These are phyloP conservation scores for Rhizopus sp. DNA, from an alignment of 371 early-diverging fungal genomes.

Conservation along the genomic window DNA sequence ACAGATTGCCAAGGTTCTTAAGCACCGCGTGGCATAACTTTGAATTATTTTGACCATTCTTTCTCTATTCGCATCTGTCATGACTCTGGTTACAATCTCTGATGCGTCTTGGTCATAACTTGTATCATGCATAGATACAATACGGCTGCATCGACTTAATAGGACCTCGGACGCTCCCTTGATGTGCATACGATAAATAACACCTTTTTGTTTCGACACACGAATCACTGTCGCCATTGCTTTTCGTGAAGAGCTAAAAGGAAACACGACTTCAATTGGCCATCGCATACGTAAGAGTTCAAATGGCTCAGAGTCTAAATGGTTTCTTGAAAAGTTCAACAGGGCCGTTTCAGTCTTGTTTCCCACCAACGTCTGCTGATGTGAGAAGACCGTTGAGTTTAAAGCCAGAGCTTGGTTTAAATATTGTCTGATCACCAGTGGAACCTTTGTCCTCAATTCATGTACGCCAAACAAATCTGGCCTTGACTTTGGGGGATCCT, in stretches of 20 bases:
- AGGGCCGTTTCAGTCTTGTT: slow-evolving; percentile 90
- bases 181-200: slow-evolving; percentile 62
- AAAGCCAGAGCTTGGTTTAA: slow-evolving; percentile 70
- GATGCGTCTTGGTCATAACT: slow-evolving; percentile 16
- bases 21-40: slow-evolving; percentile 64
- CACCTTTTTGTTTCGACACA: slow-evolving; percentile 21
- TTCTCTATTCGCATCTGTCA: slow-evolving; percentile 45
- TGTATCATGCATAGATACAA: slow-evolving; percentile 45
- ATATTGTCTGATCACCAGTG: slow-evolving; percentile 41
- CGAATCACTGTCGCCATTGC: slow-evolving; percentile 83
- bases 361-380: slow-evolving; percentile 62
- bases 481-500: slow-evolving; percentile 38
- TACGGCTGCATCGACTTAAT: slow-evolving; percentile 35
- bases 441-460: slow-evolving; percentile 35
- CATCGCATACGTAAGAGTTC: slow-evolving; percentile 48
- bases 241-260: slow-evolving; percentile 85
- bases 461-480: slow-evolving; percentile 42
- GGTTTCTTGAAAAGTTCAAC: slow-evolving; percentile 59
- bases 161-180: slow-evolving; percentile 91
- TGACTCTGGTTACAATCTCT: slow-evolving; percentile 47
- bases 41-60: slow-evolving; percentile 57
- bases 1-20: slow-evolving; percentile 71
- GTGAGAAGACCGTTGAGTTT: slow-evolving; percentile 81
- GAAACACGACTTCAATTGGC: slow-evolving; percentile 64
- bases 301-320: slow-evolving; percentile 47